phyloP scores from a whole-genome alignment of 192 early-diverging fungal genomes.

The Lunasporangiospora selenospora region DNA sequence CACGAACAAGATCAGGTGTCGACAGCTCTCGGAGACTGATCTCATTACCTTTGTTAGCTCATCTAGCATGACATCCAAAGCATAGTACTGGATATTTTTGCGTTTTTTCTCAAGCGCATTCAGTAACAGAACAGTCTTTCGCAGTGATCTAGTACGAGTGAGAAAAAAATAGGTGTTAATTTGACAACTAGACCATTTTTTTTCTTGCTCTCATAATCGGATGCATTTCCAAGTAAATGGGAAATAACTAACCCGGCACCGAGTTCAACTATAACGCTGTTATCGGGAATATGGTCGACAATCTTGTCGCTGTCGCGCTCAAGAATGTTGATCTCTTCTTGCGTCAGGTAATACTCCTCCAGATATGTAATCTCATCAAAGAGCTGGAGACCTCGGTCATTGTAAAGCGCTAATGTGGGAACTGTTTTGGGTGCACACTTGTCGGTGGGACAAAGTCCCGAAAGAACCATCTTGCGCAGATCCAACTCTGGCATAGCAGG shows the following conservation, averaged over 20 bases:
- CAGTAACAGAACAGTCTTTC: slow-evolving; percentile 87
- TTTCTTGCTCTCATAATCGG: neutral
- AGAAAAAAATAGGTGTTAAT: slow-evolving; percentile 1
- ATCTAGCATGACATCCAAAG: slow-evolving; percentile 85
- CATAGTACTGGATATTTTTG: slow-evolving; percentile 81
- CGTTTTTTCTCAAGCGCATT: slow-evolving; percentile 71
- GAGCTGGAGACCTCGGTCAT: slow-evolving; percentile 81
- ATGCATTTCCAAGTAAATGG: neutral
- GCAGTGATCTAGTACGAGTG: slow-evolving; percentile 67
- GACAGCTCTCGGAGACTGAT: too few species aligned
- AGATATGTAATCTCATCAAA: slow-evolving; percentile 93
- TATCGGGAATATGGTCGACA: slow-evolving; percentile 65
- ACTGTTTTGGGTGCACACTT: slow-evolving; percentile 57
- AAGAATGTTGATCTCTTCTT: slow-evolving; percentile 87
- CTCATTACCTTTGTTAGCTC: slow-evolving; percentile 69
- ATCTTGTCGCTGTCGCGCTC: slow-evolving; percentile 65
- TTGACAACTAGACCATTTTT: neutral
- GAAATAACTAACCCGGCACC: slow-evolving; percentile 76
- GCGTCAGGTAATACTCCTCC: slow-evolving; percentile 88
- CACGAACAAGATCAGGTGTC: too few species aligned
- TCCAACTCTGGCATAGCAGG: slow-evolving; percentile 5
- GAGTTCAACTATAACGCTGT: slow-evolving; percentile 83
- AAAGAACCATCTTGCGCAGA: slow-evolving; percentile 34
- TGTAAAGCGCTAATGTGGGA: slow-evolving; percentile 88
- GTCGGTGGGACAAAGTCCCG: slow-evolving; percentile 25